Base-by-base conservation (phyloP, 148 eudicot genomes). In the Nepenthes gracilis region DNA sequence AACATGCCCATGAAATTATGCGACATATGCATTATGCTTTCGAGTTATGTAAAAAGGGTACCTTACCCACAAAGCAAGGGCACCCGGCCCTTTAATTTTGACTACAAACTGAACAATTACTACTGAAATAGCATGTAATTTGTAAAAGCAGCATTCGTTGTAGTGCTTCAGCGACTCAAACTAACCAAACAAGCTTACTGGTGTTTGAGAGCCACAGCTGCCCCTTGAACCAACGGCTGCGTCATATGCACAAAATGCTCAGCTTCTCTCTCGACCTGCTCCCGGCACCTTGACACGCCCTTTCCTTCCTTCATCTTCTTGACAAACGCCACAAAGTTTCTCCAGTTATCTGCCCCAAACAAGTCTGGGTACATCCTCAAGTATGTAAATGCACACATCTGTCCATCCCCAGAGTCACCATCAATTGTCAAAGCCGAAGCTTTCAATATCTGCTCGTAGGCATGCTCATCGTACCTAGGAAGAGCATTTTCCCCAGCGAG, bases 371-470 rank as follows among this genome's bases (percentile, higher is more conserved):
- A 75, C 83, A 91, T 78, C 55, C 97, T 78, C 68, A 91, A 63
- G 67, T 91, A 87, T 5, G 97, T 87, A 40, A 91, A 85, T 0
- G 86, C 97, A 32, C 84, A 87, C 97, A 90, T 90, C 55, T 78
- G 78, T 11, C 64, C 67, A 0, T 79, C 81, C 4, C 69, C 80
- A 1, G 78, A 70, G 5, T 60, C 53, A 0, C 60, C 75, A 57
- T 81, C 74, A 2, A 84, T 64, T 11, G 90, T 11, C 53, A 49
- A 11, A 6, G 79, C 55, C 0, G 85, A 62, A 0, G 86, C 77
- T 1, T 47, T 38, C 57, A 81, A 54, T 33, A 84, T 79, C 65
- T 84, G 90, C 11, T 81, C 82, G 9, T 84, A 80, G 0, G 86
- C 90, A 45, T 45, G 57, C 1, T 81, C 84, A 47, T 84, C 90